Evolutionary conservation across 129 eudicot species (phyloP).

Genomic region (Tagetes patula): DNA sequence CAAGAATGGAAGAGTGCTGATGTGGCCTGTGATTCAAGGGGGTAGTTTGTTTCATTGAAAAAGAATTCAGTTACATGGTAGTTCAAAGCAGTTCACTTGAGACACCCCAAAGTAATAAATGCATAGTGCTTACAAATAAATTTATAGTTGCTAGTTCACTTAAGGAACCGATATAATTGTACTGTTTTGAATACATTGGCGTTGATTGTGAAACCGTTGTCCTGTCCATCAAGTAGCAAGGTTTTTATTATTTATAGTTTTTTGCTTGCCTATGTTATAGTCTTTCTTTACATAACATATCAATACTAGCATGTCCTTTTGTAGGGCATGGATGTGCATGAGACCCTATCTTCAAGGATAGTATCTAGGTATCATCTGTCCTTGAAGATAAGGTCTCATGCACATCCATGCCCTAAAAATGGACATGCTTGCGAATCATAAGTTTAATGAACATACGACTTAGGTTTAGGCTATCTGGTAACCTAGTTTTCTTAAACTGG

Average conservation of each 20-base stretch:
- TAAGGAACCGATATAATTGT: not conserved
- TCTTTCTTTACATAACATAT: not conserved
- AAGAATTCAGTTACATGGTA: not conserved
- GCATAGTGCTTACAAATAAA: not conserved
- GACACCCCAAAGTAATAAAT: slow-evolving; percentile 1
- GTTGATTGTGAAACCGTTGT: not conserved
- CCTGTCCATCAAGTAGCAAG: not conserved
- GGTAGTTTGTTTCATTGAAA: not conserved
- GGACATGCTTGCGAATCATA: no score
- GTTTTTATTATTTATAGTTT: slow-evolving; percentile 1
- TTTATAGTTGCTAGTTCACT: not conserved
- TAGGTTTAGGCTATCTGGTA: no score
- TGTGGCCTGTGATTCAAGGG: not conserved
- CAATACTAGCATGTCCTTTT: not conserved
- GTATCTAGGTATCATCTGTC: no score
- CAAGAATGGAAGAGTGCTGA: not conserved
- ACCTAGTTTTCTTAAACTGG: no score
- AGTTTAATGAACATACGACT: no score
- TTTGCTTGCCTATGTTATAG: not conserved
- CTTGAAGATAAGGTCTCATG: not conserved
- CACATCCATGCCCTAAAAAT: not conserved
- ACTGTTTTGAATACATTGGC: not conserved
- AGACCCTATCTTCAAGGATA: no score
- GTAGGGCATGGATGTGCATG: no score
- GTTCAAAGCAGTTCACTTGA: slow-evolving; percentile 16